A percentile compares a stretch with the other conserved stretches of the same genome.
Evolutionary conservation across 768 basidiomycete genomes (phyloP).

Genomic region (Hypholoma sublateritium): DNA sequence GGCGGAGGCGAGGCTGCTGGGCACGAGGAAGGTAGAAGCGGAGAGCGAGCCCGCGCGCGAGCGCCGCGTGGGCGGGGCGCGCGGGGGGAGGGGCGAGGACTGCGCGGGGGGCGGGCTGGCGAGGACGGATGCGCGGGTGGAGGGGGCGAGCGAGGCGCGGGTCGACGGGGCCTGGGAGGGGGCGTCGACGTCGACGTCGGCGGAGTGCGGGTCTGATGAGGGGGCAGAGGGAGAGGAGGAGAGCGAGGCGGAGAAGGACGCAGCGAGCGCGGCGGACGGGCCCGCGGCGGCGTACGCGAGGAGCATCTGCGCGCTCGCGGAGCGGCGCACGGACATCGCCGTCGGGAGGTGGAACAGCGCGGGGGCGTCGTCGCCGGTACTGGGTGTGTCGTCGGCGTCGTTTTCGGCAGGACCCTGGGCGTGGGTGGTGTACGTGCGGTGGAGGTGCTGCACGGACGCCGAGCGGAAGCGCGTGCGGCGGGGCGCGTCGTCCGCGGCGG

Average conservation of each 20-base stretch:
- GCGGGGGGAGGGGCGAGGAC: slow-evolving; percentile 17
- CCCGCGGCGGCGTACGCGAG: too few species aligned
- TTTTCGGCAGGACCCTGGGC: background rate
- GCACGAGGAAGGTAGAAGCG: background rate
- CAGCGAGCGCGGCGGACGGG: too few species aligned
- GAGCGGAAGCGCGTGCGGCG: background rate
- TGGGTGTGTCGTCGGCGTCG: too few species aligned
- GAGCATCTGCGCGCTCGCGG: slow-evolving; percentile 3
- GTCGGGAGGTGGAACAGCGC: slow-evolving; percentile 13
- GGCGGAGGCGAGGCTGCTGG: too few species aligned
- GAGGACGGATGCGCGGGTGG: background rate
- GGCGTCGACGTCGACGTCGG: background rate
- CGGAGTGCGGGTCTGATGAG: background rate
- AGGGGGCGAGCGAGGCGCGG: background rate
- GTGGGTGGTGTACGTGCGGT: too few species aligned
- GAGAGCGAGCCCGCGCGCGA: slow-evolving; percentile 12
- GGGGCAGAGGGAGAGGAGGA: background rate
- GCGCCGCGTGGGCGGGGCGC: slow-evolving; percentile 16
- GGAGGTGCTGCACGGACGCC: background rate
- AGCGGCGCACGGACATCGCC: slow-evolving; percentile 6
- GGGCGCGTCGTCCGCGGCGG: background rate
- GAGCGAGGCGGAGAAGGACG: too few species aligned
- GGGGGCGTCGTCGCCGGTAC: too few species aligned
- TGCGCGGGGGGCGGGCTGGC: background rate
- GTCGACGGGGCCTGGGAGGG: background rate